Conservation (phyloP, 768 basidiomycete genomes). For the Pleurotus platypus region DNA sequence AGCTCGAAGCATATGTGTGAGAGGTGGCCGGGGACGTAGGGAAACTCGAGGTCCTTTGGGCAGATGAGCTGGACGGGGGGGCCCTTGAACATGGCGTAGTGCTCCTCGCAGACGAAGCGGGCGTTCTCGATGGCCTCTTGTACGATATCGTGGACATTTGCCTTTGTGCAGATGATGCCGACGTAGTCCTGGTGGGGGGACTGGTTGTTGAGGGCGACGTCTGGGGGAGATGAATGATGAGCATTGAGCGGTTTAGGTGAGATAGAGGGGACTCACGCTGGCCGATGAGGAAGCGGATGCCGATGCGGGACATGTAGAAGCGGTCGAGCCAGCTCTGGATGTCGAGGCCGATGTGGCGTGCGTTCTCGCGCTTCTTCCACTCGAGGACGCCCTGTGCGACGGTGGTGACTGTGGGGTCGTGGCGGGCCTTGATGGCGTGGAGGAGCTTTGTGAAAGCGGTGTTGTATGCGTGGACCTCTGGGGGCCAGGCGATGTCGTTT, state of each 20-base stretch:
- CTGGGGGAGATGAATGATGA: too few species aligned
- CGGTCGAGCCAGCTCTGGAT: slow-evolving; percentile 96
- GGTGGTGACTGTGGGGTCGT: slow-evolving; percentile 97
- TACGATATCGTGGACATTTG: slow-evolving; percentile 96
- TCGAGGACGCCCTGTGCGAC: slow-evolving; percentile 95
- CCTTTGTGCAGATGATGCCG: slow-evolving; percentile 94
- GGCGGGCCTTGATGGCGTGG: slow-evolving; percentile 87
- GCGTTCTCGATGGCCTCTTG: slow-evolving; percentile 99
- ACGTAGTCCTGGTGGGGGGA: slow-evolving; percentile 90
- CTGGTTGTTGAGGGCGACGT: slow-evolving; percentile 92
- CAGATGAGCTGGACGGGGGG: slow-evolving; percentile 97
- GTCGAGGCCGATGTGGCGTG: slow-evolving; percentile 72
- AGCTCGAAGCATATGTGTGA: slow-evolving; percentile 97
- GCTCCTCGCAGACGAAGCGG: slow-evolving; percentile 90
- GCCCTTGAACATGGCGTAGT: slow-evolving; percentile 92
- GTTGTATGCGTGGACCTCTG: slow-evolving; percentile 93
- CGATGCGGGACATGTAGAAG: slow-evolving; percentile 94
- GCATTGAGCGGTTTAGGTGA: too few species aligned
- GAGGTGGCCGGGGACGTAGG: slow-evolving; percentile 95
- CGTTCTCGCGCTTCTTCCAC: slow-evolving; percentile 80
- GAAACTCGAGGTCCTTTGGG: slow-evolving; percentile 78
- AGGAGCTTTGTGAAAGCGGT: slow-evolving; percentile 83
- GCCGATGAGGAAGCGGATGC: slow-evolving; percentile 94
- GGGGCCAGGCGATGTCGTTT: slow-evolving; percentile 73
- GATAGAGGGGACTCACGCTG: slow-evolving; percentile 92